Conservation (phyloP, 768 basidiomycete genomes). For the Suillus subaureus region DNA sequence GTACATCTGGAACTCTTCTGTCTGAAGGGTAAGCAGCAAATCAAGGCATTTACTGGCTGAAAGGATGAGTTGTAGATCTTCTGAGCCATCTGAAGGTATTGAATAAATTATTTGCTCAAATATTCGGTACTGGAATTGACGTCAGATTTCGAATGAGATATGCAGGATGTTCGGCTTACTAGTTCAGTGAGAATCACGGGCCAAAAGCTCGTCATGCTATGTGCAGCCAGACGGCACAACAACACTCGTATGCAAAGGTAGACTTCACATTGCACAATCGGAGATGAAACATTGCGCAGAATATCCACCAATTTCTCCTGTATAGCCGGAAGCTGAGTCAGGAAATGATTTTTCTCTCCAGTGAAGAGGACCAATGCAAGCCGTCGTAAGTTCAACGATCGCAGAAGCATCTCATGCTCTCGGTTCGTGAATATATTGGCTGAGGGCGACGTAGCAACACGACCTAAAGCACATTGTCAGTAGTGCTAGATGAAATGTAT, state of each 20-base stretch:
- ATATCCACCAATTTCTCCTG: conserved; percentile 97
- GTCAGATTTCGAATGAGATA: conserved; percentile 5
- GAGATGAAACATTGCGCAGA: conserved; percentile 74
- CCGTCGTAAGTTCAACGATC: conserved; percentile 85
- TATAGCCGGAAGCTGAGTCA: conserved; percentile 88
- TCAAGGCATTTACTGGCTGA: conserved; percentile 95
- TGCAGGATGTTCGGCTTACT: conserved; percentile 41
- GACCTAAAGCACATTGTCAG: conserved; percentile 49
- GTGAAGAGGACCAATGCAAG: conserved; percentile 85
- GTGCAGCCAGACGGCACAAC: conserved; percentile 85
- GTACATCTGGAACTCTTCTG: conserved; percentile 97
- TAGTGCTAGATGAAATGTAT: conserved; percentile 34
- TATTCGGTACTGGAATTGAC: conserved; percentile 68
- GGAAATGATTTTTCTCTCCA: conserved; percentile 89
- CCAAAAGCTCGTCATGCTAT: conserved; percentile 96
- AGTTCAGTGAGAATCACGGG: conserved; percentile 93
- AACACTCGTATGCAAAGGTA: conserved; percentile 92
- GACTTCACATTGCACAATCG: conserved; percentile 90
- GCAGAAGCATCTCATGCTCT: conserved; percentile 89
- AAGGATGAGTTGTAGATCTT: conserved; percentile 79
- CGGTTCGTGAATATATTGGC: conserved; percentile 96
- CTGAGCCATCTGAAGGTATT: conserved; percentile 80
- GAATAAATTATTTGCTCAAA: conserved; percentile 79
- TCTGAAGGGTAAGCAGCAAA: conserved; percentile 88
- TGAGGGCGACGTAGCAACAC: conserved; percentile 82